Conservation (phyloP, 352 stramenopile species). For the Globisporangium cystogenes region DNA sequence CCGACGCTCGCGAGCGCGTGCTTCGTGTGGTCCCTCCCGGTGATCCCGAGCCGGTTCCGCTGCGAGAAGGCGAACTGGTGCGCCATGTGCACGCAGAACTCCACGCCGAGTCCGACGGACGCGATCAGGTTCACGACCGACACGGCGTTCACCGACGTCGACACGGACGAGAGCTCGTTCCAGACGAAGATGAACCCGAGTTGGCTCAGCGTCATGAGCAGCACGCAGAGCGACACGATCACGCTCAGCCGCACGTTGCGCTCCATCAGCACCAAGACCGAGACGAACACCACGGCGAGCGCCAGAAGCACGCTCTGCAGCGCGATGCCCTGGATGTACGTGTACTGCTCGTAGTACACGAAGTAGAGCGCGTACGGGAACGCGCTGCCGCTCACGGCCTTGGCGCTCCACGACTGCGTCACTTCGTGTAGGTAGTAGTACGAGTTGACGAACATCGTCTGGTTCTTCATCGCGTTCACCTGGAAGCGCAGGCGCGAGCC, state of each 20-base stretch:
- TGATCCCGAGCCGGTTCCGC: constrained; percentile 40
- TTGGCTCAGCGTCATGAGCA: constrained; percentile 74
- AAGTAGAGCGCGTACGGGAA: constrained; percentile 91
- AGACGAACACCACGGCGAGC: constrained; percentile 72
- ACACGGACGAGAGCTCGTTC: constrained; percentile 43
- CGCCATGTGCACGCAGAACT: constrained; percentile 88
- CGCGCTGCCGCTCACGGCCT: constrained; percentile 16
- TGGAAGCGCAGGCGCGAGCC: constrained; percentile 86
- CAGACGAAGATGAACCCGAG: constrained; percentile 81
- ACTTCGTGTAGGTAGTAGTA: constrained; percentile 83
- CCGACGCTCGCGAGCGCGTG: constrained; percentile 74
- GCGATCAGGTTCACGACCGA: constrained; percentile 89
- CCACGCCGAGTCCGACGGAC: constrained; percentile 80
- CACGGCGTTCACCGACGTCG: constrained; percentile 87
- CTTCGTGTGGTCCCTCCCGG: constrained; percentile 53
- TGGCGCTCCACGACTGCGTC: constrained; percentile 32
- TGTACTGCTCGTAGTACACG: constrained; percentile 92
- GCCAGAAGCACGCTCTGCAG: constrained; percentile 82
- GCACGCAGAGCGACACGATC: constrained; percentile 70
- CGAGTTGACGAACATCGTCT: constrained; percentile 89
- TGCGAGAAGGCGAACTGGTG: constrained; percentile 74
- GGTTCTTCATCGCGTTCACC: constrained; percentile 78
- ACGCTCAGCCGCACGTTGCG: constrained; percentile 51
- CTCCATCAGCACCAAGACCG: constrained; percentile 76
- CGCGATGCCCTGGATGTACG: constrained; percentile 87